Evolutionary conservation across 768 basidiomycete genomes (phyloP).

Genomic region (Pseudohyphozyma bogoriensis): DNA sequence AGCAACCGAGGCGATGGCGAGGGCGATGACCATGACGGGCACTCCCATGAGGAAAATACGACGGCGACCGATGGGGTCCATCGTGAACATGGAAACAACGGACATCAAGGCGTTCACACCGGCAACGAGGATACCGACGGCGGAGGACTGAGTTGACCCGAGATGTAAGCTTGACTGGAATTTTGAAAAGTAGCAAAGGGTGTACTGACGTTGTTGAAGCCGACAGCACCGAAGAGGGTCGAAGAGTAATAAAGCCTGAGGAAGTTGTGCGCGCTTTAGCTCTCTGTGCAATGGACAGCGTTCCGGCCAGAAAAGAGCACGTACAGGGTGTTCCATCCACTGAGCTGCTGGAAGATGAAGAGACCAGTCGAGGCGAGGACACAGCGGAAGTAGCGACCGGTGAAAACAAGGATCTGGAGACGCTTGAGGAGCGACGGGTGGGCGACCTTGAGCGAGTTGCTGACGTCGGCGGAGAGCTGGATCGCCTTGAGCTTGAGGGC

Average conservation of each 20-base stretch:
- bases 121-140: conserved; percentile 47
- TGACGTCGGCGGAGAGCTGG: conserved; percentile 5
- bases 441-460: conserved; percentile 3
- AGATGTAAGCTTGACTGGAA: not conserved
- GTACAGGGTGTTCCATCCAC: conserved; percentile 2
- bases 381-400: conserved; percentile 4
- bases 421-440: not conserved
- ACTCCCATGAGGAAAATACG: conserved; percentile 7
- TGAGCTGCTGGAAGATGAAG: conserved; percentile 10
- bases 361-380: not conserved
- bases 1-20: conserved; percentile 66
- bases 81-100: conserved; percentile 1
- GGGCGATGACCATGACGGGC: conserved; percentile 23
- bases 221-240: conserved; percentile 64
- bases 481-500: conserved; percentile 13
- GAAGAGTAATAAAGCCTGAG: too few relatives aligned
- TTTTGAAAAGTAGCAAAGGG: not conserved
- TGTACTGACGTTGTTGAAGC: conserved; percentile 45
- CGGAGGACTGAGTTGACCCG: conserved; percentile 52
- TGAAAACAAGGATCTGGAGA: not conserved
- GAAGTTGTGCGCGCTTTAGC: too few relatives aligned
- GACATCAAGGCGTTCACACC: too few relatives aligned
- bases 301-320: too few relatives aligned
- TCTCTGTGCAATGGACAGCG: too few relatives aligned
- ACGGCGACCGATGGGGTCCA: conserved; percentile 2